Evolutionary conservation across 352 stramenopile species (phyloP).

Genomic region (Pythium guiyangense): DNA sequence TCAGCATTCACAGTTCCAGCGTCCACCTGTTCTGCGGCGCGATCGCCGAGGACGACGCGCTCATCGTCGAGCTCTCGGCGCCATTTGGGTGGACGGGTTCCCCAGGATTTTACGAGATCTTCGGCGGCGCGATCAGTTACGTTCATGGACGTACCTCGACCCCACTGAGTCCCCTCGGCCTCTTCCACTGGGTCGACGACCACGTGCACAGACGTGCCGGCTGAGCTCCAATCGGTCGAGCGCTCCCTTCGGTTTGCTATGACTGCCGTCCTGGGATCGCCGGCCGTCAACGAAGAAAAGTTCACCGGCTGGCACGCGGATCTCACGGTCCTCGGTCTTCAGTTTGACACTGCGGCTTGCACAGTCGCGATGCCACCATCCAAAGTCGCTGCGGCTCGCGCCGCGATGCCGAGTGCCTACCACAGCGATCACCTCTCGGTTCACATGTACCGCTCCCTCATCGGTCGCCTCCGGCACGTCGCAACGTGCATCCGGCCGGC

Average conservation of each 20-base stretch:
- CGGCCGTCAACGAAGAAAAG: conserved; percentile 17
- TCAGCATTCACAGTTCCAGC: conserved; percentile 13
- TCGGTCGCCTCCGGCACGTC: conserved; percentile 14
- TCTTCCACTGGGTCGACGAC: conserved; percentile 19
- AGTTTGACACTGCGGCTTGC: conserved; percentile 8
- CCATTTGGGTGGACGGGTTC: conserved; percentile 16
- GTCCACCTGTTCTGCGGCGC: conserved; percentile 11
- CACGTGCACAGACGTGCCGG: conserved; percentile 5
- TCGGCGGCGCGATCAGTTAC: conserved; percentile 11
- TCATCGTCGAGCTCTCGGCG: conserved; percentile 16
- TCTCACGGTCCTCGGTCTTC: conserved; percentile 8
- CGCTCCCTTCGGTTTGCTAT: conserved; percentile 19
- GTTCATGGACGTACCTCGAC: conserved; percentile 2
- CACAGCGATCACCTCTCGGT: background rate
- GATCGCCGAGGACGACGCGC: conserved; percentile 14
- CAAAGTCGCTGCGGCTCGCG: background rate
- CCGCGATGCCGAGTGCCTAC: background rate
- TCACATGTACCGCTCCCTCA: conserved; percentile 7
- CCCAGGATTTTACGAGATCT: conserved; percentile 11
- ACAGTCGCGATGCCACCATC: conserved; percentile 1
- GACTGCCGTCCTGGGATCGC: conserved; percentile 7
- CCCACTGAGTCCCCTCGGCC: background rate
- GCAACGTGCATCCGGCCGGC: conserved; percentile 11
- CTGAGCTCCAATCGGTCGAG: conserved; percentile 1
- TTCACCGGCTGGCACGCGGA: conserved; percentile 11